phyloP scores from a whole-genome alignment of 2,329 filamentous ascomycete genomes.

The Madurella fahalii region DNA sequence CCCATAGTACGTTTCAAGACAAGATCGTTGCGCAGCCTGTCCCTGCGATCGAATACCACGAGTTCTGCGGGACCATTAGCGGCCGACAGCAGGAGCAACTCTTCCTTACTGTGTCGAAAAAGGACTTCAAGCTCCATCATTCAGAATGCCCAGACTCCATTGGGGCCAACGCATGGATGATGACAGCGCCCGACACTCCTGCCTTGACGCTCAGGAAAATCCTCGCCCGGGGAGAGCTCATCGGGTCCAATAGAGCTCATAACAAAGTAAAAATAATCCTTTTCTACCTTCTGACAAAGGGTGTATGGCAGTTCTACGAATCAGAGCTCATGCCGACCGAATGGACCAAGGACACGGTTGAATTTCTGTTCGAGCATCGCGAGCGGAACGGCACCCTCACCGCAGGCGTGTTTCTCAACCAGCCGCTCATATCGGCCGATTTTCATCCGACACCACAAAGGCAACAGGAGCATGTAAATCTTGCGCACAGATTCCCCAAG shows the following conservation, averaged over 20 bases:
- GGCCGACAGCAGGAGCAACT: neutral
- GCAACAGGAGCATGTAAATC: too few species aligned
- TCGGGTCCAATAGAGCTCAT: neutral
- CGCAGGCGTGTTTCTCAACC: conserved; percentile 8
- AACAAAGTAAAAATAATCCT: conserved; percentile 5
- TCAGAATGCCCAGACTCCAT: neutral
- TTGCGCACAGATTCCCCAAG: conserved; percentile 12
- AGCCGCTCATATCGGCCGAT: conserved; percentile 8
- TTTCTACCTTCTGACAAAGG: conserved; percentile 11
- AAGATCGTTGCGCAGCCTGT: too few species aligned
- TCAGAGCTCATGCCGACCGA: conserved; percentile 8
- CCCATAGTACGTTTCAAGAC: too few species aligned
- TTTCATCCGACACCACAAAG: conserved; percentile 1
- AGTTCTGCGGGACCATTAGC: conserved; percentile 8
- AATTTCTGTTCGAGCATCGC: conserved; percentile 9
- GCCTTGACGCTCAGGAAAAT: neutral
- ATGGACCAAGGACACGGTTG: conserved; percentile 13
- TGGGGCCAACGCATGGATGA: neutral
- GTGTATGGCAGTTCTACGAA: conserved; percentile 17
- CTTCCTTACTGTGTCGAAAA: conserved; percentile 3
- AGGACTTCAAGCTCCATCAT: neutral
- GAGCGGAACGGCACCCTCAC: neutral
- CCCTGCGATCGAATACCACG: conserved; percentile 4
- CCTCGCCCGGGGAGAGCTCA: neutral
- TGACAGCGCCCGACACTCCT: neutral